Evolutionary conservation across 352 stramenopile species (phyloP), one percentile per base, ranked within the genome.

Genomic region (Plasmopara viticola): DNA sequence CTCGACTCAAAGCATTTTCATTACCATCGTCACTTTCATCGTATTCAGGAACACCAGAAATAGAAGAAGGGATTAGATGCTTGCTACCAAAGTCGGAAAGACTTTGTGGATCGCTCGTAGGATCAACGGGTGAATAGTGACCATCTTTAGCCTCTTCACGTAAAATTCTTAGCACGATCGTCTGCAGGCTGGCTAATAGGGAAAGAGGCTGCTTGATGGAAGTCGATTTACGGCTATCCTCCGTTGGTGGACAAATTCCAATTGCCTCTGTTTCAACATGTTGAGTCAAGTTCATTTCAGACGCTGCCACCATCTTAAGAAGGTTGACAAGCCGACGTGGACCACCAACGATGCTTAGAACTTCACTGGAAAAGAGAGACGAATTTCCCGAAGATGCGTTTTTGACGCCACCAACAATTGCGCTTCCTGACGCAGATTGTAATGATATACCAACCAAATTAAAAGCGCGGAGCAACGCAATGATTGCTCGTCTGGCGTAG

Each of bases 231-330:
- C 28, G 25, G 35, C 34, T 35, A 44, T 38, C 43, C 41, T 44
- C 33, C n/a, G 5, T 31, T 28, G 8, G 13, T 14, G 20, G 37
- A 6, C 13, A 57, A 2, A 20, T 30, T 38, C 2, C 13, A 33
- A 41, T 55, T 25, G 38, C 13, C 30, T 67, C 60, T 2, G 49
- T 45, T 9, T 66, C 56, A 4, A 39, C 9, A 40, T 45, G 42
- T 6, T 66, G 48, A 0, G 29, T 48, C 15, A 79, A 81, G 14
- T 77, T 74, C 72, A 90, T 87, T 62, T 90, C 80, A 0, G 83
- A 89, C 1, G 80, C 84, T 28, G 72, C 83, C 10, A 90, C 74
- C 10, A 95, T 73, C 44, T 93, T 95, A 14, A 95, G 54, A 18
- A 95, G 53, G 37, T 79, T 87, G 1, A 90, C 70, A 57, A 95